Base-by-base conservation (phyloP, 495 filamentous ascomycete genomes). In the Penicillium atrosanguineum region DNA sequence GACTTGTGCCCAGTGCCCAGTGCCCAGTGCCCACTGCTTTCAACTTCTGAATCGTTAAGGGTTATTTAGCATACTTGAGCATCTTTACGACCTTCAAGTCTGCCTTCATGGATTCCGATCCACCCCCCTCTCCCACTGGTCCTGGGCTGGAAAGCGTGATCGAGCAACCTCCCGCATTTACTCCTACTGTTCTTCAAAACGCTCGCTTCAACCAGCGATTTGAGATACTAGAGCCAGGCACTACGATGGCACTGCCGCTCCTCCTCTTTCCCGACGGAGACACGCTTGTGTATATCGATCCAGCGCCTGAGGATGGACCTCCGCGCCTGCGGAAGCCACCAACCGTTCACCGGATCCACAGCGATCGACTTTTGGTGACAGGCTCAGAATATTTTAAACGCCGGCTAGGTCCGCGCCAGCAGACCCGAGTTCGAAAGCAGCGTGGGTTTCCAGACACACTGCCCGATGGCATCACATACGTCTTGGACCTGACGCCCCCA, bases 401-500 rank as follows among this genome's bases (percentile, higher is more conserved):
- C n/a, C 65, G 78, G 19, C 76, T 86, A 12, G 65, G 60, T 16
- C 76, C 77, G 4, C 57, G 67, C 21, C 50, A 61, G 1, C 67
- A 73, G 7, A 47, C 46, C 5, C 59, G 62, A 6, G 55, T 61
- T 12, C 56, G 54, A 19, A 69, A 65, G 25, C 69, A 65, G 41
- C 74, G 71, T 20, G 62, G 64, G 0, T 60, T 74, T 8, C 44
- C 50, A 6, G 56, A 62, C 3, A 44, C 46, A 8, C 60, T 80
- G n/a, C 74, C 74, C 0, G 40, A 52, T 0, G 71, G 71, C 1
- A 67, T 84, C 59, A 76, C 78, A 44, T 87, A 78, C 53, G 64
- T 86, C 15, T 58, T 88, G 48, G 85, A 88, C 55, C 72, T 87
- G 16, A 87, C 84, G 1, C 84, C 84, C 15, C 79, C 80, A 0